phyloP scores from a whole-genome alignment of 73 alveolate species.

The Paramecium pentaurelia region DNA sequence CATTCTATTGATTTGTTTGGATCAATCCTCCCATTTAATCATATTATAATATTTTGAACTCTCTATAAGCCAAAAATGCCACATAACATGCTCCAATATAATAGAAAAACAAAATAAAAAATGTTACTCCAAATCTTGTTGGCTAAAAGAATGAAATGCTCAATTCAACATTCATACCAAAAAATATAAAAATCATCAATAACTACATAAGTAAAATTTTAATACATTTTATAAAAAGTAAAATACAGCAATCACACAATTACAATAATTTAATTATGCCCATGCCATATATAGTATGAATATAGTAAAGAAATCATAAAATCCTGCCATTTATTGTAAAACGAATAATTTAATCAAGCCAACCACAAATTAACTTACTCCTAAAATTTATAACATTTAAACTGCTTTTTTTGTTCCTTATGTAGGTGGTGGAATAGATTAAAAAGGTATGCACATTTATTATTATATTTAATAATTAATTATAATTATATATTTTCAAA shows the following conservation, averaged over 20 bases:
- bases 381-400: background rate
- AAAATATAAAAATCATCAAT: background rate
- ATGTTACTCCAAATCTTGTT: background rate
- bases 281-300: slow-evolving; percentile 49
- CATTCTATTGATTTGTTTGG: background rate
- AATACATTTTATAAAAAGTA: background rate
- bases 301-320: background rate
- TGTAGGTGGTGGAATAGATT: slow-evolving; percentile 32
- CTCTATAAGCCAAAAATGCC: slow-evolving; percentile 35
- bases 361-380: background rate
- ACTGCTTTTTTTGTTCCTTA: slow-evolving; percentile 31
- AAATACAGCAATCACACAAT: background rate
- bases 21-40: slow-evolving; percentile 15
- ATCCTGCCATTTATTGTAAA: background rate
- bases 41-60: background rate
- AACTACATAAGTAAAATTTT: background rate
- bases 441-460: slow-evolving; percentile 28
- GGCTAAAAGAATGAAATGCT: background rate
- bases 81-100: slow-evolving; percentile 5
- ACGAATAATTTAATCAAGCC: background rate
- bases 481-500: background rate
- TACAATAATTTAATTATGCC: slow-evolving; percentile 39
- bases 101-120: background rate
- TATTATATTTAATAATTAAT: background rate
- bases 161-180: slow-evolving; percentile 2